These are phyloP conservation scores for Rhizophagus prolifer DNA, from an alignment of 192 early-diverging fungal genomes.

Conservation along the genomic window DNA sequence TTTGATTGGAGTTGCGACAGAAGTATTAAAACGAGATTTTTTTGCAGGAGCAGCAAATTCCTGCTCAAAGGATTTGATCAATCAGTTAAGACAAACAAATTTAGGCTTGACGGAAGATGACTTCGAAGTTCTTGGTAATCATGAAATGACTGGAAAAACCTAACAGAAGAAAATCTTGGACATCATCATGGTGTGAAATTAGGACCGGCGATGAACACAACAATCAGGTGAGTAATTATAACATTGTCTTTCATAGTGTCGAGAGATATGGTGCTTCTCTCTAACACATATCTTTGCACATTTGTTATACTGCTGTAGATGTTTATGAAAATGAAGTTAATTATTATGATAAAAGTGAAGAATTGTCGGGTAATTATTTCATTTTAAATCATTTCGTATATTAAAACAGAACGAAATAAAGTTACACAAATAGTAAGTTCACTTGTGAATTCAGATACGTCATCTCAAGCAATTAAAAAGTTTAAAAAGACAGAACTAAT, in stretches of 20 bases:
- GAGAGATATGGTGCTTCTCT: background rate
- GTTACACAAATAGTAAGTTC: no score
- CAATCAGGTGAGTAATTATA: background rate
- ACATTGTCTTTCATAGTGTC: background rate
- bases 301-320: background rate
- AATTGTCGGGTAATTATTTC: background rate
- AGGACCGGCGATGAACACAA: background rate
- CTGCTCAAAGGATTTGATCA: constrained; percentile 16
- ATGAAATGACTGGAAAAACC: constrained; percentile 1
- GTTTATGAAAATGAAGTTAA: background rate
- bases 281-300: background rate
- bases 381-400: background rate
- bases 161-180: background rate
- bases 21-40: background rate
- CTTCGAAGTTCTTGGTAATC: background rate
- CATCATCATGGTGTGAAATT: background rate
- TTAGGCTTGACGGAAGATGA: background rate
- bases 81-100: constrained; percentile 5
- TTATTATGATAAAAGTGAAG: background rate
- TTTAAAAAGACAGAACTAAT: background rate
- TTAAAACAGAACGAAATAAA: no score
- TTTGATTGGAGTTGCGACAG: background rate
- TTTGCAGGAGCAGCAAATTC: constrained; percentile 39
- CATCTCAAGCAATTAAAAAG: background rate
- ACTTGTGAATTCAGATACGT: background rate